Conservation (phyloP, 345 rosid genomes). For the Geranium rotundifolium region DNA sequence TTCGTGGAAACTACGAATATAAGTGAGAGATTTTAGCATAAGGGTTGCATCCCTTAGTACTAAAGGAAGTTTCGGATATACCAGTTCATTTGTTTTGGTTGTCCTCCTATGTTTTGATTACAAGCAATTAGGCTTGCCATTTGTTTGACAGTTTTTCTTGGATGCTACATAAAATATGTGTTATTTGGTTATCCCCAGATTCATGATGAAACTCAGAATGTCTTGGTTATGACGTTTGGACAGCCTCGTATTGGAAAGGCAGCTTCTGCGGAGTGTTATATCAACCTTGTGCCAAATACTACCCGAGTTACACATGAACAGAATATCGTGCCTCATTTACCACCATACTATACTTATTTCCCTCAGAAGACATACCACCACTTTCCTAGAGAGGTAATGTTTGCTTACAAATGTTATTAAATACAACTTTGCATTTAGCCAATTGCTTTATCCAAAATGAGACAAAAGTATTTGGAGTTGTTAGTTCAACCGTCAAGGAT, state of each 20-base stretch:
- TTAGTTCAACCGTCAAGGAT: too few relatives aligned
- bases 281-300: conserved; percentile 55
- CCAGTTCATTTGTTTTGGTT: too few relatives aligned
- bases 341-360: conserved; percentile 61
- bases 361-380: conserved; percentile 93
- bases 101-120: too few relatives aligned
- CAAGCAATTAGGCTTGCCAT: too few relatives aligned
- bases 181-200: conserved; percentile 35
- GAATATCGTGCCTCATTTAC: conserved; percentile 91
- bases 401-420: conserved; percentile 1
- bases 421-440: background rate
- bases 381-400: conserved; percentile 80
- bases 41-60: too few relatives aligned
- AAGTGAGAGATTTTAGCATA: too few relatives aligned
- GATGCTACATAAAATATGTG: too few relatives aligned
- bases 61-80: too few relatives aligned
- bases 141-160: too few relatives aligned
- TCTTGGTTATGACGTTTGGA: conserved; percentile 82
- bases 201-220: conserved; percentile 45
- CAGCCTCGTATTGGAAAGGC: conserved; percentile 97
- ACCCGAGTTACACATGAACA: conserved; percentile 63
- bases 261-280: conserved; percentile 61
- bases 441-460: background rate
- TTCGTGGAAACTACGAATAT: too few relatives aligned
- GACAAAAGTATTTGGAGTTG: background rate